Evolutionary conservation across 371 early-diverging fungal genomes (phyloP), one percentile per base, ranked within the genome.

Genomic region (Funneliformis caledonium): DNA sequence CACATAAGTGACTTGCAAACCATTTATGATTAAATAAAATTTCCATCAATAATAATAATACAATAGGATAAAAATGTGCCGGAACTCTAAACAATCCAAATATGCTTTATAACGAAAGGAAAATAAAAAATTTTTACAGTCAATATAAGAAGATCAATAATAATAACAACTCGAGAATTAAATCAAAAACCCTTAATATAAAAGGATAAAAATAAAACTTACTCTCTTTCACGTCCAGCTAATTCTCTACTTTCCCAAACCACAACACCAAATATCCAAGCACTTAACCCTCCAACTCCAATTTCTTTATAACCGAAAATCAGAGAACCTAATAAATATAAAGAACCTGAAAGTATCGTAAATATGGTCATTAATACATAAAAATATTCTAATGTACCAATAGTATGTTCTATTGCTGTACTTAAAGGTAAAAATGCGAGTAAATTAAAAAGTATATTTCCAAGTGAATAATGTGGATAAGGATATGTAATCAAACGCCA

Each of bases 181-280:
- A 68, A 68, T 12, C 10, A 37, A 4, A 31, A n/a, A n/a, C n/a
- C n/a, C n/a, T n/a, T n/a, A n/a, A n/a, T n/a, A n/a, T n/a, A n/a
- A n/a, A n/a, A n/a, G n/a, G n/a, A n/a, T n/a, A 72, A 73, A 19
- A 56, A 14, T 14, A 22, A 59, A 42, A 80, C 42, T 45, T 60
- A 80, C 80, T 80, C 80, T 59, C 80, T 37, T 31, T 80, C 80
- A 2, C 61, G 33, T 72, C 80, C 80, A 48, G 80, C 80, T 47
- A 80, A 72, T 80, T 80, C 80, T 70, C 80, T 52, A 43, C 80
- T 80, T 45, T 80, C 80, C 80, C 80, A 80, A 37, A 80, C 80
- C 12, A 80, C 80, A 80, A 80, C 72, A 33, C 80, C 80, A 80
- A 80, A 80, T 33, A 80, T 48, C 80, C 80, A 80, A 56, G 59